These are phyloP conservation scores for Flaveria trinervia DNA, from an alignment of 129 eudicot species.

Conservation along the genomic window DNA sequence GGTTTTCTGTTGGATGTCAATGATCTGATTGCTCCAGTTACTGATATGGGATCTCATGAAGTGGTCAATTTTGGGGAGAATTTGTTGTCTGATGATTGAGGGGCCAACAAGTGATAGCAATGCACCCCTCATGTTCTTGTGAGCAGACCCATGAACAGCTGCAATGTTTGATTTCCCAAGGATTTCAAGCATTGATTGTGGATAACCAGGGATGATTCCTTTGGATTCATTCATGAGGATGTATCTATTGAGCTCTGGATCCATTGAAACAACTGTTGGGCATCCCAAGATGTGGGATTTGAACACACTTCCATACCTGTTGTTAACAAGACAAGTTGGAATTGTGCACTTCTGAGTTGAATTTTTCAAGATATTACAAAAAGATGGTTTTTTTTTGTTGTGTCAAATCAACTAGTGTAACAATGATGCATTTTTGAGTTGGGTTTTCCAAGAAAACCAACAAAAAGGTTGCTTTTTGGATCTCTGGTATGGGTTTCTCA, in stretches of 20 bases:
- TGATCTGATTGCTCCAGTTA: slow-evolving; percentile 66
- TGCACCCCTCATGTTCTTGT: slow-evolving; percentile 99
- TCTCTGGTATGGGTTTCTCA: slow-evolving; percentile 23
- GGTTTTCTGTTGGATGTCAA: slow-evolving; percentile 94
- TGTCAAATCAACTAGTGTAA: background rate
- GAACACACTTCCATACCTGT: slow-evolving; percentile 83
- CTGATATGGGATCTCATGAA: slow-evolving; percentile 89
- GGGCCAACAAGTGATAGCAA: slow-evolving; percentile 82
- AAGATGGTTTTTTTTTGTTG: background rate
- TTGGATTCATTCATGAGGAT: slow-evolving; percentile 83
- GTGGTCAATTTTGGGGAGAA: slow-evolving; percentile 81
- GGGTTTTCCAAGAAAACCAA: slow-evolving; percentile 20
- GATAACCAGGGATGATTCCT: slow-evolving; percentile 97
- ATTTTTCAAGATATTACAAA: slow-evolving; percentile 12
- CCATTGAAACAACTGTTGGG: slow-evolving; percentile 96
- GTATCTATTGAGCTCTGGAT: slow-evolving; percentile 84
- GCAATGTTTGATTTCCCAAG: slow-evolving; percentile 97
- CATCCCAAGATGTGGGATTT: slow-evolving; percentile 95
- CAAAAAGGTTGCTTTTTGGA: slow-evolving; percentile 22
- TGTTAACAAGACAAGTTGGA: background rate
- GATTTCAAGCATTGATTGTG: slow-evolving; percentile 96
- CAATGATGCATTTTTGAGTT: slow-evolving; percentile 31
- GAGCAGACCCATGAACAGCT: slow-evolving; percentile 96
- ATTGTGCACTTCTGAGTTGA: slow-evolving; percentile 33
- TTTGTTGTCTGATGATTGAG: slow-evolving; percentile 61